Percentiles rank a stretch among this genome's conserved stretches.
These are phyloP conservation scores for Leucaena leucocephala DNA, from an alignment of 306 rosid species.

Conservation along the genomic window DNA sequence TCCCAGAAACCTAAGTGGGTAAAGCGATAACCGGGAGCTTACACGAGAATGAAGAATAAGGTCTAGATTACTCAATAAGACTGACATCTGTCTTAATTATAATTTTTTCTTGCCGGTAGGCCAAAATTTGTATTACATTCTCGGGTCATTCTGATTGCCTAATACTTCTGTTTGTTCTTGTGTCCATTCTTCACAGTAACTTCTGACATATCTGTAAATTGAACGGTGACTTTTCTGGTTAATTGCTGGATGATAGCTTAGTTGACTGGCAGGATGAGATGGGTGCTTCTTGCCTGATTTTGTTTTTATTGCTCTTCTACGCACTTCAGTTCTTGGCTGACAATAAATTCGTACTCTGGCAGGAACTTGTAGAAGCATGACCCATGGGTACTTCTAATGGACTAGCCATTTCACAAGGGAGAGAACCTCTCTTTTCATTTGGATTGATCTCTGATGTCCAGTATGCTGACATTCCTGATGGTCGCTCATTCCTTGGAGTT, in stretches of 20 bases:
- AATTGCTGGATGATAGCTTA: conserved; percentile 1
- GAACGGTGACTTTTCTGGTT: background rate
- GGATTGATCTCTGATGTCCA: conserved; percentile 94
- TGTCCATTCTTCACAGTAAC: conserved; percentile 8
- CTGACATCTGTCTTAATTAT: background rate
- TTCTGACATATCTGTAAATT: background rate
- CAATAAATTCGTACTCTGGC: conserved; percentile 26
- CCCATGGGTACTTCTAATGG: conserved; percentile 60
- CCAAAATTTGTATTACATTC: conserved; percentile 6
- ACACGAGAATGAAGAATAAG: background rate
- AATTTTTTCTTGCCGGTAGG: background rate
- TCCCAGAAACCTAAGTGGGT: background rate
- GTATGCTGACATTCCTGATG: conserved; percentile 87
- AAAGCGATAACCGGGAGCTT: background rate
- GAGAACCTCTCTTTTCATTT: conserved; percentile 72
- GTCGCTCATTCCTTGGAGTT: conserved; percentile 77
- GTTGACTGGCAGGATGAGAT: conserved; percentile 18
- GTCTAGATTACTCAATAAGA: background rate
- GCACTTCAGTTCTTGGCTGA: conserved; percentile 28
- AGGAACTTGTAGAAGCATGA: conserved; percentile 50
- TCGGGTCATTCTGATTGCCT: background rate
- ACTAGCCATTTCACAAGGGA: conserved; percentile 35
- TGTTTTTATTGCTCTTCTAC: too few species aligned
- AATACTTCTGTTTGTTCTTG: conserved; percentile 12
- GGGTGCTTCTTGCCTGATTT: background rate